A percentile compares a stretch with the other conserved stretches of the same genome.
phyloP scores from a whole-genome alignment of 306 rosid species.

The Pterocarpus macrocarpus region DNA sequence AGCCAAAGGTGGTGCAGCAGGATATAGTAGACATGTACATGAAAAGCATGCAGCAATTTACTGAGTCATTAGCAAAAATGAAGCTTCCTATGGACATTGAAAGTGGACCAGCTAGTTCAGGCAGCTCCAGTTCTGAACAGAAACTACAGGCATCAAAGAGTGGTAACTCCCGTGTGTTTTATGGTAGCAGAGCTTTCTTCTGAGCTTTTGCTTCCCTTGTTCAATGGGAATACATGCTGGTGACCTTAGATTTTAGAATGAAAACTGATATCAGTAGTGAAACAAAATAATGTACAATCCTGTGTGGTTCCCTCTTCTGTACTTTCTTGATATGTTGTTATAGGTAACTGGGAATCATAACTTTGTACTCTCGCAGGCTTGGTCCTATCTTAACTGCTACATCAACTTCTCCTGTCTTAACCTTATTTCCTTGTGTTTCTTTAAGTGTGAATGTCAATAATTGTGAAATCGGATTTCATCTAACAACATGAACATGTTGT shows the following conservation, averaged over 20 bases:
- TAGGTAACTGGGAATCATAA: slow-evolving; percentile 61
- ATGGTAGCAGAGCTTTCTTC: slow-evolving; percentile 97
- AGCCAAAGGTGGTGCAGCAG: slow-evolving; percentile 86
- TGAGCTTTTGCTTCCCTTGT: slow-evolving; percentile 54
- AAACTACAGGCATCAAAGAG: slow-evolving; percentile 65
- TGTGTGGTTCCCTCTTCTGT: slow-evolving; percentile 58
- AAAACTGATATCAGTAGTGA: slow-evolving; percentile 61
- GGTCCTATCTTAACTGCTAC: slow-evolving; percentile 51
- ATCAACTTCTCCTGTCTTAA: slow-evolving; percentile 52
- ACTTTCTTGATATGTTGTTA: slow-evolving; percentile 52
- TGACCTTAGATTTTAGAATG: slow-evolving; percentile 65
- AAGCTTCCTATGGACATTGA: slow-evolving; percentile 93
- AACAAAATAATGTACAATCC: slow-evolving; percentile 67
- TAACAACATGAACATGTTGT: slow-evolving; percentile 38
- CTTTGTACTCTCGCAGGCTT: slow-evolving; percentile 61
- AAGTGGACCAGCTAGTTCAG: slow-evolving; percentile 75
- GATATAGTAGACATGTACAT: slow-evolving; percentile 95
- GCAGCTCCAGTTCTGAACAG: slow-evolving; percentile 81
- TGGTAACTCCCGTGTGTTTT: slow-evolving; percentile 77
- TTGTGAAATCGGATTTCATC: slow-evolving; percentile 49
- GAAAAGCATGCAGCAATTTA: slow-evolving; percentile 99
- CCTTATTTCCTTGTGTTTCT: slow-evolving; percentile 39
- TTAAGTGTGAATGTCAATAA: slow-evolving; percentile 48
- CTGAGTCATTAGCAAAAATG: slow-evolving; percentile 95
- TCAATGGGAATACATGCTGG: slow-evolving; percentile 51